These are phyloP conservation scores for Diaporthe humulicola DNA, from an alignment of 2,329 filamentous ascomycete genomes.

Conservation along the genomic window DNA sequence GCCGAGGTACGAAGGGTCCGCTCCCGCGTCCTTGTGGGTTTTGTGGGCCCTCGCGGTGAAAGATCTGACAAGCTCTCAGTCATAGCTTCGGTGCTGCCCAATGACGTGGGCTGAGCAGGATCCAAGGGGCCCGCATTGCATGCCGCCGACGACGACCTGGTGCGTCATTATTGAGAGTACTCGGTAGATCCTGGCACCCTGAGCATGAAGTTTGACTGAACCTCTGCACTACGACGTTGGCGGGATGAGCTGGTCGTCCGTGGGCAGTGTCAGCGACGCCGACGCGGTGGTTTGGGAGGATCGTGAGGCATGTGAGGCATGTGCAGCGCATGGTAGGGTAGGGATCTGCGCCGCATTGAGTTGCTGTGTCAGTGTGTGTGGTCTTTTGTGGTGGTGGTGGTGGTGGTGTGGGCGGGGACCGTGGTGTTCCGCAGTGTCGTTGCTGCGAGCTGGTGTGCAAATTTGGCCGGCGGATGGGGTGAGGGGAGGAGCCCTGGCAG, in stretches of 20 bases:
- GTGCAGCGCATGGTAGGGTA: not conserved
- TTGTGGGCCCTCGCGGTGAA: slow-evolving; percentile 21
- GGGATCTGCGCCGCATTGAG: not conserved
- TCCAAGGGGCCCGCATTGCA: slow-evolving; percentile 21
- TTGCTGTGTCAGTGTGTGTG: no score
- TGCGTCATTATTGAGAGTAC: slow-evolving; percentile 30
- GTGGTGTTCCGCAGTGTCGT: not conserved
- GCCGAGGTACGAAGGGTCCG: slow-evolving; percentile 28
- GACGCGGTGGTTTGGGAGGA: not conserved
- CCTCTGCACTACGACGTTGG: not conserved
- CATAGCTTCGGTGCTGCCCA: slow-evolving; percentile 22
- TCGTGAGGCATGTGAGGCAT: not conserved
- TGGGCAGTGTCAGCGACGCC: not conserved
- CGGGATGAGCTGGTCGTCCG: not conserved
- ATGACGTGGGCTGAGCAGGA: slow-evolving; percentile 4
- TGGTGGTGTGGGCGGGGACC: not conserved
- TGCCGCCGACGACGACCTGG: slow-evolving; percentile 12
- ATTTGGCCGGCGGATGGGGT: slow-evolving; percentile 25
- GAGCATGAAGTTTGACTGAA: not conserved
- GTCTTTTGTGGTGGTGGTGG: no score
- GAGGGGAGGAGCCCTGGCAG: no score
- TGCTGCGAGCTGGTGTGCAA: not conserved
- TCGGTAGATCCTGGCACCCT: not conserved
- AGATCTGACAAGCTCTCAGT: slow-evolving; percentile 37
- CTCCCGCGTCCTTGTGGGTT: slow-evolving; percentile 6